Evolutionary conservation across 2,329 filamentous ascomycete species (phyloP), one percentile per base, ranked within the genome.

Genomic region (Cladophialophora immunda): DNA sequence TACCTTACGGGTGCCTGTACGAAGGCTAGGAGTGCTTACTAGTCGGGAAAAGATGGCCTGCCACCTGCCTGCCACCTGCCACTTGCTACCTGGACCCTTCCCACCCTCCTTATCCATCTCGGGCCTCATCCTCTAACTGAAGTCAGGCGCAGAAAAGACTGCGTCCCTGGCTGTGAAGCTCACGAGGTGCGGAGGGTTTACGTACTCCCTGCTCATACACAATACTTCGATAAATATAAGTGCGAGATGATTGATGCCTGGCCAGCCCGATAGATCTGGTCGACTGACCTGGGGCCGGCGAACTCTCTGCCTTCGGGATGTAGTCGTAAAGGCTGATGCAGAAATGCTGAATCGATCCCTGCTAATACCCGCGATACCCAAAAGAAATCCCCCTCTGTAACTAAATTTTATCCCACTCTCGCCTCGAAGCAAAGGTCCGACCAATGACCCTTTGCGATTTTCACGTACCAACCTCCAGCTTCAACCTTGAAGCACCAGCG

Each of bases 391-490:
- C n/a, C 22, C 45, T 50, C 22, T 4, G 45, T 50, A 13, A 25
- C 45, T 50, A 50, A 50, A 50, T 13, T 50, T 27, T 25, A 25
- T 50, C 45, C 45, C 19, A 27, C 45, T 15, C 45, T 50, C 45
- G 45, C 45, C 45, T 50, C 45, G 19, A 50, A 50, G 5, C 45
- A 3, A 50, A 50, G 9, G 19, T 15, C 45, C 8, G 45, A 50
- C 45, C 19, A 50, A 50, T 50, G 19, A 50, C 1, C 4, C 19
- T 50, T 27, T 22, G 1, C 22, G 38, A 25, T 5, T 25, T 19
- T 36, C 5, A 36, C 45, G 11, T 25, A 11, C 38, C 9, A 50
- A 25, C 19, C 8, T 50, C 45, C 17, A 50, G 45, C 45, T 50
- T 50, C 45, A 27, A 25, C 38, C 4, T 41, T n/a, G 38, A 11